Conservation (phyloP, 2,329 filamentous ascomycete species). For the Rutstroemia sydowiana region DNA sequence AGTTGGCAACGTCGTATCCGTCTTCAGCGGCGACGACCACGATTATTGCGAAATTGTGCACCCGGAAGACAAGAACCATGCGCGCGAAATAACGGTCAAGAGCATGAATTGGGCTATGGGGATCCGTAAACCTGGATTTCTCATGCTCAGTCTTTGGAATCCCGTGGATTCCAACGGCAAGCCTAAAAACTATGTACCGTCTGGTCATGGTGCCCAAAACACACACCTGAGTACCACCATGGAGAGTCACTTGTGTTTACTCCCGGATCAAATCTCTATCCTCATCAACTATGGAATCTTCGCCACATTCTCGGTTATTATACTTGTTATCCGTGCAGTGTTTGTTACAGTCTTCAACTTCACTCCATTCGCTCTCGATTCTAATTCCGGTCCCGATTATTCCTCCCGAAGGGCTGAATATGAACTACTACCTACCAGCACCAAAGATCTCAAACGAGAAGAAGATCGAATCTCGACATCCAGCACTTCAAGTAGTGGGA, state of each 20-base stretch:
- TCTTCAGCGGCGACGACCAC: constrained; percentile 95
- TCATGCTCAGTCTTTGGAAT: constrained; percentile 88
- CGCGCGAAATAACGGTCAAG: constrained; percentile 86
- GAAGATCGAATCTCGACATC: constrained; percentile 21
- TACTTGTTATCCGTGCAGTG: constrained; percentile 47
- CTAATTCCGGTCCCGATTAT: neutral
- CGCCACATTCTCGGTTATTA: constrained; percentile 43
- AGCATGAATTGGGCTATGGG: constrained; percentile 96
- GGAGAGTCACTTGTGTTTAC: constrained; percentile 82
- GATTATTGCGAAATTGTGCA: constrained; percentile 93
- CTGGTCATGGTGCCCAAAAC: constrained; percentile 26
- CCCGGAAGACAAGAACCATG: constrained; percentile 48
- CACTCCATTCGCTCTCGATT: constrained; percentile 17
- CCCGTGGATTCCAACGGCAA: constrained; percentile 60
- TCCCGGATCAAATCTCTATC: constrained; percentile 80
- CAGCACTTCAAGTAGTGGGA: constrained; percentile 26
- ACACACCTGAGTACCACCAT: constrained; percentile 50
- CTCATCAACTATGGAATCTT: constrained; percentile 72
- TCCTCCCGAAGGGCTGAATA: neutral
- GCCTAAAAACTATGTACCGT: constrained; percentile 31
- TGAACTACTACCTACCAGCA: constrained; percentile 20
- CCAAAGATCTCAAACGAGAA: constrained; percentile 17
- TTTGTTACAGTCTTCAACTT: constrained; percentile 49
- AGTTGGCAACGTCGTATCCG: constrained; percentile 73
- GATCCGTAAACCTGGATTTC: constrained; percentile 76